Percentiles rank a stretch among this genome's conserved stretches.
These are phyloP conservation scores for Spongispora temasekensis DNA, from an alignment of 1,284 basidiomycete genomes.

Conservation along the genomic window DNA sequence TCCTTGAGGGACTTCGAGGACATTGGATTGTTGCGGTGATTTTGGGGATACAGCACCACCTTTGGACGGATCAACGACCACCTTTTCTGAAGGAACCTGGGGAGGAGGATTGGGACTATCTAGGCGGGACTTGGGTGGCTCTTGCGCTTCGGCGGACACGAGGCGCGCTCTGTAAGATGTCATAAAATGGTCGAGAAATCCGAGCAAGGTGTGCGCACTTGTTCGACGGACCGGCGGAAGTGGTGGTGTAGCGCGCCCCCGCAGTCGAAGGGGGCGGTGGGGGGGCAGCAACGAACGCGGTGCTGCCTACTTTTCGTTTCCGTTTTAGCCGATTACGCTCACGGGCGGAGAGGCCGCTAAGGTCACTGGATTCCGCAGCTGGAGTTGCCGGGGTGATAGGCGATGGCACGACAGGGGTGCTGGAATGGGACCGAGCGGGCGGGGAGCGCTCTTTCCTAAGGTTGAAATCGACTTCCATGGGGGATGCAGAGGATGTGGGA, in stretches of 20 bases:
- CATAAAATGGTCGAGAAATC: conserved; percentile 11
- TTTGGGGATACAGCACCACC: conserved; percentile 81
- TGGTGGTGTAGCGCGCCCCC: conserved; percentile 55
- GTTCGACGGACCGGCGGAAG: conserved; percentile 53
- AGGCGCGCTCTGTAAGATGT: conserved; percentile 59
- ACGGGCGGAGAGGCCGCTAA: conserved; percentile 69
- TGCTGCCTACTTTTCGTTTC: conserved; percentile 86
- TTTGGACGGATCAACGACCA: conserved; percentile 74
- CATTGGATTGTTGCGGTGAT: conserved; percentile 69
- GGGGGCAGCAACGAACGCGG: conserved; percentile 71
- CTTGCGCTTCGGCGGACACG: conserved; percentile 56
- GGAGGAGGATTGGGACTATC: conserved; percentile 52
- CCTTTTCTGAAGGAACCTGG: conserved; percentile 54
- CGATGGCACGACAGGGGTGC: conserved; percentile 58
- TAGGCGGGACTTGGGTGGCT: conserved; percentile 48
- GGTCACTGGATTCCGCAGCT: conserved; percentile 44
- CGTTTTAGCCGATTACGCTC: conserved; percentile 91
- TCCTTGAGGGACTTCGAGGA: conserved; percentile 70
- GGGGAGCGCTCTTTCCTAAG: conserved; percentile 35
- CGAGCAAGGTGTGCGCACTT: conserved; percentile 48
- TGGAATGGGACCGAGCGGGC: conserved; percentile 41
- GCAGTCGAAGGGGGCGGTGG: conserved; percentile 59
- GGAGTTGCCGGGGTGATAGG: conserved; percentile 47
- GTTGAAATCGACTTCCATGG: conserved; percentile 40
- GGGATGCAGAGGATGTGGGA: conserved; percentile 32